Conservation (phyloP, 495 filamentous ascomycete genomes). For the Neurospora sp. region DNA sequence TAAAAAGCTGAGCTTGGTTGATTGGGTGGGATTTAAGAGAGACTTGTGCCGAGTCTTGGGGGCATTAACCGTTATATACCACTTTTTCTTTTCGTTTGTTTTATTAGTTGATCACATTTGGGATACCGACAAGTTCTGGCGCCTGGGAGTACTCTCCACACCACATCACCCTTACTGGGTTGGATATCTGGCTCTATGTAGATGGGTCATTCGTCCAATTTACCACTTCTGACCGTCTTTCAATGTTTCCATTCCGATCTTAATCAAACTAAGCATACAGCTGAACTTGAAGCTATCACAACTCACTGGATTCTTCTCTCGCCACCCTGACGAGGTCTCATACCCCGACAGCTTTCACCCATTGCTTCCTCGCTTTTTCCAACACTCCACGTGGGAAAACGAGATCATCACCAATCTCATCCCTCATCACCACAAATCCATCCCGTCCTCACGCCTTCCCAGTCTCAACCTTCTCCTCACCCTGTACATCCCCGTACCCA, state of each 20-base stretch:
- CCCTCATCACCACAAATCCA: background rate
- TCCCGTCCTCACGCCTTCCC: background rate
- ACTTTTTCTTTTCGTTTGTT: background rate
- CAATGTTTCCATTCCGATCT: background rate
- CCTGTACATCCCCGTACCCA: background rate
- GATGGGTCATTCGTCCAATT: background rate
- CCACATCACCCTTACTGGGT: background rate
- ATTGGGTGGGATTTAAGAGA: background rate
- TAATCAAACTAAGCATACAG: background rate
- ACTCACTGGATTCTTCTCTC: background rate
- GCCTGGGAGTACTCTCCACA: background rate
- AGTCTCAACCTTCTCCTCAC: background rate
- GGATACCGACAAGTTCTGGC: background rate
- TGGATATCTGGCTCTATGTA: background rate
- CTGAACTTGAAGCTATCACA: background rate
- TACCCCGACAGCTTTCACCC: too few relatives aligned
- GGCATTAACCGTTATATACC: background rate
- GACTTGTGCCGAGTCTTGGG: background rate
- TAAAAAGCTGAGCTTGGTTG: background rate
- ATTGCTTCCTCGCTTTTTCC: background rate
- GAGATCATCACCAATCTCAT: too few relatives aligned
- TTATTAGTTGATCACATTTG: background rate
- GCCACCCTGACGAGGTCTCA: background rate
- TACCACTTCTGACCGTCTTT: background rate
- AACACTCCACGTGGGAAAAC: background rate